Percentiles rank a stretch among this genome's conserved stretches.
phyloP scores from a whole-genome alignment of 495 filamentous ascomycete species.

The Neurospora sp. region DNA sequence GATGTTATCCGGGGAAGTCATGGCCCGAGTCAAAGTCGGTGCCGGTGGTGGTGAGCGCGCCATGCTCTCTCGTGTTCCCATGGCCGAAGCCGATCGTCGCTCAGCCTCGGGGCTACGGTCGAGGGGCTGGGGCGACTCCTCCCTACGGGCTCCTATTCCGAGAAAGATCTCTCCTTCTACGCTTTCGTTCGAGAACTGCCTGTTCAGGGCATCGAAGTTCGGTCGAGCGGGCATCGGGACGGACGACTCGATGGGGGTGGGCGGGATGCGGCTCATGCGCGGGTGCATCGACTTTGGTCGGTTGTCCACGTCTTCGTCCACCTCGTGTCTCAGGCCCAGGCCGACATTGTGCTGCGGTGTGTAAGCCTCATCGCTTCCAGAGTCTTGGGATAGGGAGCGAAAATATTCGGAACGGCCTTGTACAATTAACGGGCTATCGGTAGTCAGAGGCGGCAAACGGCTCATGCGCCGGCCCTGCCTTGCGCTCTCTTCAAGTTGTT shows the following conservation, averaged over 20 bases:
- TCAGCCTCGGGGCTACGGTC: constrained; percentile 7
- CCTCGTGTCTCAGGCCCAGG: constrained; percentile 41
- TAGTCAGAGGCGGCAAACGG: constrained; percentile 70
- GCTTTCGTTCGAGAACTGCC: constrained; percentile 20
- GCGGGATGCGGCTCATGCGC: constrained; percentile 54
- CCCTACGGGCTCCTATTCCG: constrained; percentile 32
- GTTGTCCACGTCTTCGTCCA: constrained; percentile 43
- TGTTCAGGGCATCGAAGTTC: constrained; percentile 22
- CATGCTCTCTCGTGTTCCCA: constrained; percentile 12
- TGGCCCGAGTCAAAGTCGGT: constrained; percentile 3
- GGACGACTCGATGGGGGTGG: constrained; percentile 38
- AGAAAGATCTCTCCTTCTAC: constrained; percentile 25
- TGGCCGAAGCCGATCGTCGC: constrained; percentile 8
- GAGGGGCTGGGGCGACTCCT: constrained; percentile 33
- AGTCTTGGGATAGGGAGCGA: constrained; percentile 45
- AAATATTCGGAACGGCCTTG: constrained; percentile 65
- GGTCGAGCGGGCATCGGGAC: constrained; percentile 30
- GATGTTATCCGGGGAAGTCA: constrained; percentile 30
- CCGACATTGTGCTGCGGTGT: constrained; percentile 24
- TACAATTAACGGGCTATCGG: constrained; percentile 58
- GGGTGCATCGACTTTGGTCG: constrained; percentile 67
- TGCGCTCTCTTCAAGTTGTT: constrained; percentile 68
- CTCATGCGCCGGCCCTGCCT: constrained; percentile 67
- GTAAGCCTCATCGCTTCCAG: constrained; percentile 28
- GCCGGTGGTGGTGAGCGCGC: constrained; percentile 10